Evolutionary conservation across 1,284 basidiomycete species (phyloP), one percentile per base, ranked within the genome.

Genomic region (Apiotrichum montevideense): DNA sequence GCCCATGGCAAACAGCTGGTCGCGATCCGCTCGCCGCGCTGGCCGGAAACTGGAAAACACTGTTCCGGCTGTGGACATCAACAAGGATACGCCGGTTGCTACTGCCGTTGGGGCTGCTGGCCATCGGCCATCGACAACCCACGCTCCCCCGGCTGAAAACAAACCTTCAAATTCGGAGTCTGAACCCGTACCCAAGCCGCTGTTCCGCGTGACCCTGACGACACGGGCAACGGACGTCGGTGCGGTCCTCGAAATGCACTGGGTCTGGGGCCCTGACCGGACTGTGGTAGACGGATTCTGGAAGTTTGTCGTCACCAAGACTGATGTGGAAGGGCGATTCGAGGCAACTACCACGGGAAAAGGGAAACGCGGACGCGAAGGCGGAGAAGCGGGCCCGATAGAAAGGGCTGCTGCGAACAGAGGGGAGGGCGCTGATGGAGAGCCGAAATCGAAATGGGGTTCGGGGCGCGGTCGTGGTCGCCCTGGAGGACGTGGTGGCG

Each of bases 1-100:
- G n/a, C 83, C 84, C 0, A 61, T 57, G 0, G 64, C 70, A 10
- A 82, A 89, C 64, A 86, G 85, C 0, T 92, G 89, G 89, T 87
- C 88, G 0, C 81, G 89, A 29, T 80, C 81, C 5, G 88, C 85
- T 0, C 52, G 78, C 10, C 67, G 78, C 15, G 65, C 65, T 7
- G 78, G 37, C 9, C 37, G 37, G 8, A 13, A 39, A 9, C 8
- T 4, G 37, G 37, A 39, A 13, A 39, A 39, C 9, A 2, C 9
- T 13, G 13, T 39, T 9, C 9, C 37, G 37, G 37, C 8, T 39
- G 13, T 9, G 37, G 37, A 39, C 13, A 39, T 9, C 9, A 39
- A 13, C 13, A 13, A 39, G 37, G 37, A 29, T 29, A 29, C 29
- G 29, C 29, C 29, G 29, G 29, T 3, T 29, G 29, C 29, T 29